Base-by-base conservation (phyloP, 1,284 basidiomycete species). In the Meira nashicola region DNA sequence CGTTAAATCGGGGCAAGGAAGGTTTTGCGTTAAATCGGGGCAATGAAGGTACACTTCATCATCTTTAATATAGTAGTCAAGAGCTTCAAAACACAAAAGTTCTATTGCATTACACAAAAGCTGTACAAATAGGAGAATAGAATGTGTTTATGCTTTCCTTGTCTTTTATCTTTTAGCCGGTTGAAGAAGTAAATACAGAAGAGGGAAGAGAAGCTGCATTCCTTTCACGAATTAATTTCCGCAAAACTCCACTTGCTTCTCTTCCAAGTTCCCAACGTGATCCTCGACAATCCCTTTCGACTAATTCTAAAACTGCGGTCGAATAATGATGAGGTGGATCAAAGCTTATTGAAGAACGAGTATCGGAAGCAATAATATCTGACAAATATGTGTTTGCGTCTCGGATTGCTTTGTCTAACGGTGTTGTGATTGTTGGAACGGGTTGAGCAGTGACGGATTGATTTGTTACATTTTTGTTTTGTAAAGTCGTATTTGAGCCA, bases 241-340 rank as follows among this genome's bases (percentile, higher is more conserved):
- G 59, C 41, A 71, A 33, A 5, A 69, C 67, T 19, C 67, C 69
- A 14, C 64, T 65, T 10, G 69, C 69, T 39, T 69, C 67, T 11
- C 67, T 61, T 11, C 65, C 65, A 6, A 71, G 61, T 47, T 71
- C 69, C 69, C 69, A 71, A 0, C 69, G 60, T 41, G 68, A 68
- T 9, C 58, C 63, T 15, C 64, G 46, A n/a, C 68, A 60, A 28
- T 66, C 62, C 14, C 59, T 58, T 37, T 71, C 68, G 9, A 71
- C 67, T 56, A 71, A 63, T 55, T 69, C 67, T 14, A 71, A 57
- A 40, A 70, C 66, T 9, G 59, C 60, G 14, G 60, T 60, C 0
- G 62, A 63, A 40, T 65, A 64, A 55, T 63, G 67, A 39, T 70
- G 66, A 61, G 65, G 65, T 17, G 66, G 65, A 19, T 64, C 64